These are phyloP conservation scores for Tolypocladium ophioglossoides DNA, from an alignment of 2,329 filamentous ascomycete species.

Conservation along the genomic window DNA sequence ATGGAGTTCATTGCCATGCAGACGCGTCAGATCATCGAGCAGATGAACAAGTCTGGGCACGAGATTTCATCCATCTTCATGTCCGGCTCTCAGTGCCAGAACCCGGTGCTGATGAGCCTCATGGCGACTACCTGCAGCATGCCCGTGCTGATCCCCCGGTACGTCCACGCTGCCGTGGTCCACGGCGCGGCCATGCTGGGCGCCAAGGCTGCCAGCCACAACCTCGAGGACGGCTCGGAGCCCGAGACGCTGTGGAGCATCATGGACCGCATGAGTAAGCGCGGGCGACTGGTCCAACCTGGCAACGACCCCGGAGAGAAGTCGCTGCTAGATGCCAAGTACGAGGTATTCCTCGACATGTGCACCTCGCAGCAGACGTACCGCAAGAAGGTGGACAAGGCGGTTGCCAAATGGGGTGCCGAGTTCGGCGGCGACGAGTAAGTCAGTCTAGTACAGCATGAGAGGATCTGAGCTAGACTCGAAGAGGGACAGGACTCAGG, in stretches of 20 bases:
- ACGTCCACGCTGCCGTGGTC: slow-evolving; percentile 91
- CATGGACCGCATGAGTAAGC: slow-evolving; percentile 96
- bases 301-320: slow-evolving; percentile 63
- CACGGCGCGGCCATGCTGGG: slow-evolving; percentile 98
- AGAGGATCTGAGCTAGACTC: neutral
- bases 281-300: slow-evolving; percentile 73
- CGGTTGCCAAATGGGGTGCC: slow-evolving; percentile 27
- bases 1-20: slow-evolving; percentile 98
- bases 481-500: neutral
- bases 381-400: slow-evolving; percentile 64
- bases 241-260: slow-evolving; percentile 89
- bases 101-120: slow-evolving; percentile 81
- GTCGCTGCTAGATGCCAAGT: slow-evolving; percentile 76
- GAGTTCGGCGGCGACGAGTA: slow-evolving; percentile 16
- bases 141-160: slow-evolving; percentile 87
- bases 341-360: slow-evolving; percentile 91
- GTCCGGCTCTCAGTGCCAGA: slow-evolving; percentile 97
- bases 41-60: slow-evolving; percentile 88
- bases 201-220: slow-evolving; percentile 86
- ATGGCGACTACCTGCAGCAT: slow-evolving; percentile 85
- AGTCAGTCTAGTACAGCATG: neutral
- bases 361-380: slow-evolving; percentile 78
- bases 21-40: slow-evolving; percentile 87
- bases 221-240: slow-evolving; percentile 52
- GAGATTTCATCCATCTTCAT: slow-evolving; percentile 91